A percentile compares a stretch with the other conserved stretches of the same genome.
These are phyloP conservation scores for Rhazya stricta DNA, from an alignment of 257 asterid species.

Conservation along the genomic window DNA sequence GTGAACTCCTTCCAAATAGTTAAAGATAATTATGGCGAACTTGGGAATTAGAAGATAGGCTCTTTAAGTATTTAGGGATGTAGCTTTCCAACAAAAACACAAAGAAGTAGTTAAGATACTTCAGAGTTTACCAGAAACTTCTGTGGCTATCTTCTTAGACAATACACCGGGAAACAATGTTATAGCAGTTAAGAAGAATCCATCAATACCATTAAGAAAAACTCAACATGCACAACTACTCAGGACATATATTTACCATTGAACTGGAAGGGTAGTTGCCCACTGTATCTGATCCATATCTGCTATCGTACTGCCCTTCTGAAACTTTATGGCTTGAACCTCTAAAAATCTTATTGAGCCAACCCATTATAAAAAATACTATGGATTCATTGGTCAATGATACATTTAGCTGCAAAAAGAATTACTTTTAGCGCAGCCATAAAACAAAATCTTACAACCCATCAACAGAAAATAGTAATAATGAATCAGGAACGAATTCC, in stretches of 20 bases:
- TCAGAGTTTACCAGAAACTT: background rate
- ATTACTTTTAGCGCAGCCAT: background rate
- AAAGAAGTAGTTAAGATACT: background rate
- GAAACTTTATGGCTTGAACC: slow-evolving; percentile 59
- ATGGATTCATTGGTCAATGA: slow-evolving; percentile 31
- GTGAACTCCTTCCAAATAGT: background rate
- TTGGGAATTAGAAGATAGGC: background rate
- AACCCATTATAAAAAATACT: slow-evolving; percentile 50
- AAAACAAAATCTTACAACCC: background rate
- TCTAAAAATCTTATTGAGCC: slow-evolving; percentile 77
- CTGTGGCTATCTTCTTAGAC: background rate
- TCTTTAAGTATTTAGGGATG: background rate
- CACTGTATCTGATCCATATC: slow-evolving; percentile 43
- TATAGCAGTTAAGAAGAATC: background rate
- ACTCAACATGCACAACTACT: background rate
- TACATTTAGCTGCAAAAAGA: slow-evolving; percentile 30
- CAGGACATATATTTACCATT: slow-evolving; percentile 32
- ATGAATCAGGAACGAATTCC: too few species aligned
- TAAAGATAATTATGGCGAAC: background rate
- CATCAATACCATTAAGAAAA: background rate
- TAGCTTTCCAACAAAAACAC: background rate
- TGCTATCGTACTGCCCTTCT: slow-evolving; percentile 55
- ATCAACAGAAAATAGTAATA: background rate
- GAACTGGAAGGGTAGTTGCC: slow-evolving; percentile 61
- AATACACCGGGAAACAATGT: background rate